Evolutionary conservation across 345 rosid genomes (phyloP).

Genomic region (Garcia nutans): DNA sequence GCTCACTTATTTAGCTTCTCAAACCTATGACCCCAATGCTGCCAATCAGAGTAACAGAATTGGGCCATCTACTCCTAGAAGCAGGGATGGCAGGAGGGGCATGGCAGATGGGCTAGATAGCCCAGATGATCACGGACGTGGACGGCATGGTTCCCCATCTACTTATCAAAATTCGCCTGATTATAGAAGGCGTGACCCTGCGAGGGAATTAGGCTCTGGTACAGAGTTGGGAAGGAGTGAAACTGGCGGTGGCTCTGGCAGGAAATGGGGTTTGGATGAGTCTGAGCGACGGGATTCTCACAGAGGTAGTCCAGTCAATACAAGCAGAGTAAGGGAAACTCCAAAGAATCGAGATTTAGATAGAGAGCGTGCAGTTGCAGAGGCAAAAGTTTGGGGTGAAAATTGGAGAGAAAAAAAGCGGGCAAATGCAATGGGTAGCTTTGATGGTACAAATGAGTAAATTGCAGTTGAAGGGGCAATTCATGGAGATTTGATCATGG

Average conservation of each 20-base stretch:
- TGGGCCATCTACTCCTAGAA: constrained; percentile 68
- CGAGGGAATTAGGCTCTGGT: constrained; percentile 50
- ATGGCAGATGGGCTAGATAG: constrained; percentile 69
- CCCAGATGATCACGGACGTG: constrained; percentile 54
- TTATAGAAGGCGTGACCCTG: constrained; percentile 63
- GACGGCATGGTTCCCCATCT: constrained; percentile 69
- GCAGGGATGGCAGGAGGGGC: constrained; percentile 59
- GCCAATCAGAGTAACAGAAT: constrained; percentile 62
- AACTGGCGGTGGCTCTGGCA: constrained; percentile 72
- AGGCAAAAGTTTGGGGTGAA: constrained; percentile 98
- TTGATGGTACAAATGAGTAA: constrained; percentile 69
- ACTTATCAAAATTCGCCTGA: constrained; percentile 81
- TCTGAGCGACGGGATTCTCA: constrained; percentile 63
- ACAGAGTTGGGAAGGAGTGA: constrained; percentile 61
- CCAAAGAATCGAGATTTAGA: constrained; percentile 82
- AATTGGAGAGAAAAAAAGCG: constrained; percentile 91
- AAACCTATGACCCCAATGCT: constrained; percentile 71
- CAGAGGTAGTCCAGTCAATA: constrained; percentile 67
- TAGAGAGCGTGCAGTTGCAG: constrained; percentile 96
- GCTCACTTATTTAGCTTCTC: constrained; percentile 90
- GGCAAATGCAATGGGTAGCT: constrained; percentile 66
- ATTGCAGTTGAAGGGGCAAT: constrained; percentile 11
- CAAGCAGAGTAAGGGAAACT: constrained; percentile 64
- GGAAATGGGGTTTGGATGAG: constrained; percentile 68
- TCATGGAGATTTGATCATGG: constrained; percentile 8